A percentile compares a stretch with the other conserved stretches of the same genome.
phyloP scores from a whole-genome alignment of 2,329 filamentous ascomycete species.

The Colletotrichum zoysiae region DNA sequence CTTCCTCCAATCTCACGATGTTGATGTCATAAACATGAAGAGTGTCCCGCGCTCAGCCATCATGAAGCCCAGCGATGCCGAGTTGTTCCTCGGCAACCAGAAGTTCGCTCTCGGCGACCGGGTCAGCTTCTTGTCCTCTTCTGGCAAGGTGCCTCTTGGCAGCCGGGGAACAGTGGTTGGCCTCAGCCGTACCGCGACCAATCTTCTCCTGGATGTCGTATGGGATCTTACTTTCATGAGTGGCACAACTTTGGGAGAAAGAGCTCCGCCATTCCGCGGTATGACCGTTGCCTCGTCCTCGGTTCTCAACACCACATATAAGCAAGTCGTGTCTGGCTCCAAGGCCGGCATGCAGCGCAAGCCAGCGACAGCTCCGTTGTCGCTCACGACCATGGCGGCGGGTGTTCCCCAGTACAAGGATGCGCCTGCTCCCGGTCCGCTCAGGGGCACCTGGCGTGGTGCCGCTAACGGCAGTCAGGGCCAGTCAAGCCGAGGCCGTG shows the following conservation, averaged over 20 bases:
- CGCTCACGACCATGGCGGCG: constrained; percentile 66
- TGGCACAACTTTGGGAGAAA: constrained; percentile 89
- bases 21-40: constrained; percentile 77
- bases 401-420: constrained; percentile 73
- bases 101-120: constrained; percentile 88
- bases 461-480: constrained; percentile 62
- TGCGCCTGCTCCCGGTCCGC: constrained; percentile 64
- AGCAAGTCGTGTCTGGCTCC: constrained; percentile 81
- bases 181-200: constrained; percentile 87
- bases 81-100: constrained; percentile 90
- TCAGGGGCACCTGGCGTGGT: constrained; percentile 70
- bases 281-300: constrained; percentile 91
- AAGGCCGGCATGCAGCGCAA: constrained; percentile 68
- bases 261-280: constrained; percentile 92
- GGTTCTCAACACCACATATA: constrained; percentile 87
- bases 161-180: constrained; percentile 94
- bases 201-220: constrained; percentile 87
- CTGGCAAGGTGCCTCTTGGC: constrained; percentile 94
- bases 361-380: constrained; percentile 59
- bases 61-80: constrained; percentile 94
- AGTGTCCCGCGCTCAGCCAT: constrained; percentile 88
- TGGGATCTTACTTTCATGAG: constrained; percentile 98
- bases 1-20: constrained; percentile 62
- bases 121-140: constrained; percentile 91
- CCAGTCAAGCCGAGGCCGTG: constrained; percentile 49